Conservation (phyloP, 768 basidiomycete genomes). For the Lactarius akahatsu region DNA sequence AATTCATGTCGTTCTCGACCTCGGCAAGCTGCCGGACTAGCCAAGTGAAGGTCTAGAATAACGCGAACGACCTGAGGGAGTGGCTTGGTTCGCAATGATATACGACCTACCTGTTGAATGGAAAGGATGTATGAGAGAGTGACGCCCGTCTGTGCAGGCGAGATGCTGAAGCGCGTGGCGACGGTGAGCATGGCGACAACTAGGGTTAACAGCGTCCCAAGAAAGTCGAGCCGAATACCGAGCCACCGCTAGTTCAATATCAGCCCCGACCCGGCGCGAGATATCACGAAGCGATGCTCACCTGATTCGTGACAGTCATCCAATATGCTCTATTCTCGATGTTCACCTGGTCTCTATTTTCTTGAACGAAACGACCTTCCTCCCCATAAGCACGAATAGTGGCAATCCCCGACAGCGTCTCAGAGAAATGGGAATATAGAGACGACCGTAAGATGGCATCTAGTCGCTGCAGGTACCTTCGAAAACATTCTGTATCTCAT, state of each 20-base stretch:
- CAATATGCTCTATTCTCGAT: slow-evolving; percentile 90
- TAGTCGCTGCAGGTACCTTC: slow-evolving; percentile 44
- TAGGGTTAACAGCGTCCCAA: slow-evolving; percentile 72
- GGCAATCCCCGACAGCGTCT: slow-evolving; percentile 80
- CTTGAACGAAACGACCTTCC: slow-evolving; percentile 64
- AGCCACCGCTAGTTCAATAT: slow-evolving; percentile 80
- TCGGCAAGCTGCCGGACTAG: slow-evolving; percentile 77
- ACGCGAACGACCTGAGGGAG: slow-evolving; percentile 1
- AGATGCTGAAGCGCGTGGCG: slow-evolving; percentile 68
- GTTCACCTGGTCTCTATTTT: slow-evolving; percentile 76
- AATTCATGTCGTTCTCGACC: slow-evolving; percentile 93
- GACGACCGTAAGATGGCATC: slow-evolving; percentile 84
- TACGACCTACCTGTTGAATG: slow-evolving; percentile 61
- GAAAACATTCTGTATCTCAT: neutral
- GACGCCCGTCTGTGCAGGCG: slow-evolving; percentile 75
- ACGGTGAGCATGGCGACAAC: slow-evolving; percentile 79
- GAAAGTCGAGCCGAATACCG: slow-evolving; percentile 83
- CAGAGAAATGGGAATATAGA: slow-evolving; percentile 90
- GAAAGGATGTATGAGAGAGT: slow-evolving; percentile 77
- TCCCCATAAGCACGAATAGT: slow-evolving; percentile 91
- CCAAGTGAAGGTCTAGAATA: slow-evolving; percentile 60
- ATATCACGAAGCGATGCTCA: slow-evolving; percentile 28
- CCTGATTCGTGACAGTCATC: slow-evolving; percentile 82
- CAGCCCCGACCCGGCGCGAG: slow-evolving; percentile 61
- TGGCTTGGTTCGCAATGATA: neutral